These are phyloP conservation scores for Salvia splendens DNA, from an alignment of 257 asterid genomes.

Conservation along the genomic window DNA sequence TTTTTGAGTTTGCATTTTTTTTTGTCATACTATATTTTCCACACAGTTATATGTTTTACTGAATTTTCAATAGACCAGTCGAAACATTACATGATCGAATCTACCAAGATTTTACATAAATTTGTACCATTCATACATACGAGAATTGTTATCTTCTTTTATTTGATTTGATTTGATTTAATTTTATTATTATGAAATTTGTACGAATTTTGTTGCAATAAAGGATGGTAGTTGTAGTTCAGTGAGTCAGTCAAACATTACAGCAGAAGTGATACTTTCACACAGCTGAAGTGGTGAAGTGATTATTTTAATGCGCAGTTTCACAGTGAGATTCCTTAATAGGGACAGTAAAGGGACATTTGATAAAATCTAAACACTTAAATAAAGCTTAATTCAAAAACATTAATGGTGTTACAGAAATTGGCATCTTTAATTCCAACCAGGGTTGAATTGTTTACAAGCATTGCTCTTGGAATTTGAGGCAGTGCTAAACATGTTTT, in stretches of 20 bases:
- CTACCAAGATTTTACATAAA: neutral
- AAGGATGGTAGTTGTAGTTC: conserved; percentile 8
- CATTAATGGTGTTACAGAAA: neutral
- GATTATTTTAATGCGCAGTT: conserved; percentile 22
- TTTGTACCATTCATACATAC: too few species aligned
- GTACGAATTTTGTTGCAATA: conserved; percentile 9
- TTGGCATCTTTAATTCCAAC: conserved; percentile 37
- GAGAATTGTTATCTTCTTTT: too few species aligned
- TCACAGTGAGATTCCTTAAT: conserved; percentile 20
- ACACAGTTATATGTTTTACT: neutral
- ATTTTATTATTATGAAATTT: neutral
- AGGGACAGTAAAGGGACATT: conserved; percentile 44
- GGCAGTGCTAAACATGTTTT: conserved; percentile 45
- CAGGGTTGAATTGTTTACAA: conserved; percentile 28
- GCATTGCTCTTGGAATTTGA: conserved; percentile 35
- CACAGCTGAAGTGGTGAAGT: conserved; percentile 24
- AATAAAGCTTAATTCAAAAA: conserved; percentile 10
- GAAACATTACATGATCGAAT: neutral
- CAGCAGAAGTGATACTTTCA: conserved; percentile 32
- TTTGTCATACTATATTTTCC: neutral
- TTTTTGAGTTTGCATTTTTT: neutral
- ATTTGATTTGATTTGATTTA: neutral
- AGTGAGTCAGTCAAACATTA: conserved; percentile 20
- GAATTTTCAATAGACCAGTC: neutral
- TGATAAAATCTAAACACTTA: conserved; percentile 12